These are phyloP conservation scores for Myxozyma melibiosi DNA, from an alignment of 805 yeast genomes.

Conservation along the genomic window DNA sequence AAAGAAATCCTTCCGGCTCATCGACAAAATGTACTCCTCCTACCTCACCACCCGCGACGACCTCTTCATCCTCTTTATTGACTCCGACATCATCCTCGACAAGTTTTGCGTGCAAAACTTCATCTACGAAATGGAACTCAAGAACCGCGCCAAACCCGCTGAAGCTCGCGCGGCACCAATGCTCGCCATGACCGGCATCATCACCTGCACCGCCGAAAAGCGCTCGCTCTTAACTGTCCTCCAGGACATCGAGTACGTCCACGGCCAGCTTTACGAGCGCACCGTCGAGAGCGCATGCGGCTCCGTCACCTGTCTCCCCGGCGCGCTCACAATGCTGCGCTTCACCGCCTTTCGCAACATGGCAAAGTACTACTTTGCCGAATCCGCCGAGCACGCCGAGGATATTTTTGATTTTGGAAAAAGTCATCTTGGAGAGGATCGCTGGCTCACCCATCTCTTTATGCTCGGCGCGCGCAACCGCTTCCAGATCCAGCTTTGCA, in stretches of 20 bases:
- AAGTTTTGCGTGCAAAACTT: constrained; percentile 24
- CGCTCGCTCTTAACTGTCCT: constrained; percentile 16
- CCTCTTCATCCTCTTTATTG: constrained; percentile 28
- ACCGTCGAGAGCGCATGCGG: constrained; percentile 31
- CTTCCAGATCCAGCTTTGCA: constrained; percentile 31
- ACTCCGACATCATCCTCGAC: constrained; percentile 30
- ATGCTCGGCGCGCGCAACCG: constrained; percentile 30
- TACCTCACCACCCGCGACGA: constrained; percentile 21
- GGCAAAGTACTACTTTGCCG: constrained; percentile 29
- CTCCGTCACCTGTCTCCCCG: constrained; percentile 31
- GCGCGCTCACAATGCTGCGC: constrained; percentile 32
- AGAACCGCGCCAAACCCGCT: neutral
- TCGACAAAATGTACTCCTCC: constrained; percentile 20
- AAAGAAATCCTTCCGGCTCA: constrained; percentile 22
- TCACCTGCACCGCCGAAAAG: constrained; percentile 30
- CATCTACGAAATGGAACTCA: constrained; percentile 25
- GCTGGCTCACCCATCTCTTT: constrained; percentile 31
- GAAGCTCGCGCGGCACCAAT: constrained; percentile 9
- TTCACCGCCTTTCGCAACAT: constrained; percentile 26
- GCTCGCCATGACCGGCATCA: constrained; percentile 33
- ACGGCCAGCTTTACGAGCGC: constrained; percentile 30
- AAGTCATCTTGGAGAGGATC: constrained; percentile 29
- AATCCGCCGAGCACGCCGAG: constrained; percentile 25
- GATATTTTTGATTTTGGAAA: constrained; percentile 32
- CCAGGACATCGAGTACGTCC: constrained; percentile 31